A percentile compares a stretch with the other conserved stretches of the same genome.
Evolutionary conservation across 2,329 filamentous ascomycete genomes (phyloP).

Genomic region (Pseudogymnoascus sp.): DNA sequence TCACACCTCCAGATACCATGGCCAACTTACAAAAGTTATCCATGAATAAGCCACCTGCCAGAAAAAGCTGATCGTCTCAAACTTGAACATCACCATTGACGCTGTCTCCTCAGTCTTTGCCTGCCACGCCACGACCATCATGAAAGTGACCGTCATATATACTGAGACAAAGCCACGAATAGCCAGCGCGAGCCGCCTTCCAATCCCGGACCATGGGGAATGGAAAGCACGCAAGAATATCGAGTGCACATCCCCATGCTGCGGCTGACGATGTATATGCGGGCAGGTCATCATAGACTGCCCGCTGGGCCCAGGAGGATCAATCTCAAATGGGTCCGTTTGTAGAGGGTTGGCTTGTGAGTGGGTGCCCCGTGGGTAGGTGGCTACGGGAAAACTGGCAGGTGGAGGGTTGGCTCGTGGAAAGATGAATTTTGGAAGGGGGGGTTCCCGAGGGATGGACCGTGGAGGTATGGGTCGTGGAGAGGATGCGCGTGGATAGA

Average conservation of each 20-base stretch:
- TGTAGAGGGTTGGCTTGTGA: neutral
- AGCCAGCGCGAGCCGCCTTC: constrained; percentile 22
- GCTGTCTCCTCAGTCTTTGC: constrained; percentile 13
- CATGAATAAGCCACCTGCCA: constrained; percentile 24
- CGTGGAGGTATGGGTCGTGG: neutral
- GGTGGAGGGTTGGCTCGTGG: neutral
- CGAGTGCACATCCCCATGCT: constrained; percentile 17
- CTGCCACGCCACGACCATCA: constrained; percentile 22
- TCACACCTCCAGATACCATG: neutral
- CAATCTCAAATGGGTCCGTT: too few relatives aligned
- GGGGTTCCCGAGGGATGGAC: neutral
- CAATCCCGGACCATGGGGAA: constrained; percentile 25
- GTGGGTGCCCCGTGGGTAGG: neutral
- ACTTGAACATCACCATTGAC: constrained; percentile 19
- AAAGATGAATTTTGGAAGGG: neutral
- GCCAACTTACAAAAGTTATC: constrained; percentile 23
- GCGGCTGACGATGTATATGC: neutral
- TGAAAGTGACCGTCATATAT: constrained; percentile 20
- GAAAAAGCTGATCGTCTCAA: constrained; percentile 24
- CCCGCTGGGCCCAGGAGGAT: neutral
- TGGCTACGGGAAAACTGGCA: too few relatives aligned
- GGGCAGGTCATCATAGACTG: constrained; percentile 8
- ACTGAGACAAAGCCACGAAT: constrained; percentile 19
- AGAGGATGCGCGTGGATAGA: neutral
- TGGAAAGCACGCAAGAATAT: constrained; percentile 29